Base-by-base conservation (phyloP, 768 basidiomycete genomes). In the Suillus bovinus region DNA sequence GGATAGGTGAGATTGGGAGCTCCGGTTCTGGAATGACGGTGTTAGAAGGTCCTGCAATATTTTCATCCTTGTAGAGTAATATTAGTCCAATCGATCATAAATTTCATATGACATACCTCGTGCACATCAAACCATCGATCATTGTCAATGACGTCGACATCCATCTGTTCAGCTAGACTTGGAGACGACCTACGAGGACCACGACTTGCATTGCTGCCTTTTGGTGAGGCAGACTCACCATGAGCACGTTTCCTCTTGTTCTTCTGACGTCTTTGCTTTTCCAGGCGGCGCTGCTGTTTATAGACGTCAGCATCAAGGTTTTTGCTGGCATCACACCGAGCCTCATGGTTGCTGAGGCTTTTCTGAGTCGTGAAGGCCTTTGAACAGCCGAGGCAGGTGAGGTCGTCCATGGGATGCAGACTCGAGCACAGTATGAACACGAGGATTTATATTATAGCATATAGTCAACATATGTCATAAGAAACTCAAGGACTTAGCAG, bases 341-440 rank as follows among this genome's bases (percentile, higher is more conserved):
- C 47, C 34, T 60, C 47, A 3, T 60, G 59, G 1, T 42, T 50
- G 7, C 34, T 60, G 2, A 60, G 47, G 20, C 41, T 42, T 52
- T 52, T 53, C 31, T 60, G 24, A 16, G 59, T 33, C 1, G 5
- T 10, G 59, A 60, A 60, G 14, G 31, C 41, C 59, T 60, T 60
- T 42, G 42, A 5, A 34, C 47, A 60, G 2, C 59, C 31, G 4
- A 60, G 47, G 59, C 47, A 60, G 57, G 38, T 42, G 14, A 58
- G 38, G 39, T 3, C 31, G 4, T 58, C 57, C 57, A 58, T 58
- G 20, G 39, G 57, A 38, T 31, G 38, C 42, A 39, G 4, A 49
- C 47, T 49, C 46, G 4, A 14, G 6, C 7, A 14, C 14, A 47
- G 13, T 11, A 47, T 42, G 6, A 24, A 27, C 6, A 47, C 13